Percentiles rank a stretch among this genome's conserved stretches.
Evolutionary conservation across 2,329 filamentous ascomycete species (phyloP).

Genomic region (Ceratocystis papillata): DNA sequence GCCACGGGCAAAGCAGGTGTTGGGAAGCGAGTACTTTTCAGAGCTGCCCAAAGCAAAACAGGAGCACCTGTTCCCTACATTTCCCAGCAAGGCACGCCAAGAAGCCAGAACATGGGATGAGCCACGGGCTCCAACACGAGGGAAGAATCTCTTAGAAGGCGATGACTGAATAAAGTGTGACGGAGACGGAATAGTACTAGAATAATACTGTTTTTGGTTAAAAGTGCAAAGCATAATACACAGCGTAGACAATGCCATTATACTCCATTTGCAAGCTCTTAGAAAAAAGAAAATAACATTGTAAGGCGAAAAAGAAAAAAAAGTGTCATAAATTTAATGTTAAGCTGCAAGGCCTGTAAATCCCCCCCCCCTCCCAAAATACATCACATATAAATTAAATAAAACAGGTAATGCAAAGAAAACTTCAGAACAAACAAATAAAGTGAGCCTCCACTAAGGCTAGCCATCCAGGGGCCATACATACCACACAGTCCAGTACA

Average conservation of each 20-base stretch:
- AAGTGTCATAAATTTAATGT: constrained; percentile 7
- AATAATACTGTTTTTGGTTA: too few relatives aligned
- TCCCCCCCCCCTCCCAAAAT: constrained; percentile 1
- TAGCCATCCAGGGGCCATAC: too few relatives aligned
- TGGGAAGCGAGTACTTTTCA: constrained; percentile 72
- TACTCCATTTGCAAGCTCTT: neutral
- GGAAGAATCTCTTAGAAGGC: constrained; percentile 36
- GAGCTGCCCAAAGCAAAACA: constrained; percentile 87
- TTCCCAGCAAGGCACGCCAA: constrained; percentile 87
- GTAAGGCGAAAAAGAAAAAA: neutral
- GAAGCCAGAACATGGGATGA: constrained; percentile 60
- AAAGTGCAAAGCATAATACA: neutral
- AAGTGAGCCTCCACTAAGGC: neutral
- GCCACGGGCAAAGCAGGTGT: constrained; percentile 60
- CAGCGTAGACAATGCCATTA: neutral
- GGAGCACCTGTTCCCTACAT: constrained; percentile 89
- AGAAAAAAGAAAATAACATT: neutral
- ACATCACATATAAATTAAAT: neutral
- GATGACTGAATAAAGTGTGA: neutral
- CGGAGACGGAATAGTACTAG: neutral
- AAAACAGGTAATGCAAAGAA: constrained; percentile 11
- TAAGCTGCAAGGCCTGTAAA: constrained; percentile 4
- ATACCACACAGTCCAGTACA: too few relatives aligned
- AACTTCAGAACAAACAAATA: neutral
- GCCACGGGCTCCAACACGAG: constrained; percentile 73